phyloP scores from a whole-genome alignment of 805 yeast species.

The Candida qinlingensis region DNA sequence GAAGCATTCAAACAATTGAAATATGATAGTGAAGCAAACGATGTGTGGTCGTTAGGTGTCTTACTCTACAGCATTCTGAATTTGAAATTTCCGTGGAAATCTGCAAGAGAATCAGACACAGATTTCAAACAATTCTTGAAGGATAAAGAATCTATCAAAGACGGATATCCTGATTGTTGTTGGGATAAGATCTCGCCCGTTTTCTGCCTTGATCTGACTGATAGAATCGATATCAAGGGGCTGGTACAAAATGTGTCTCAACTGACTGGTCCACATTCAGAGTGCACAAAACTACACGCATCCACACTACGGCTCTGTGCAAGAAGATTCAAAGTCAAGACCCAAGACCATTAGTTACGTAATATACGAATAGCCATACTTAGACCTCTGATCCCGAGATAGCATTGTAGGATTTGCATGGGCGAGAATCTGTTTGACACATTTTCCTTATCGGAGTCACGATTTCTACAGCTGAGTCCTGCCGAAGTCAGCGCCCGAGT shows the following conservation, averaged over 20 bases:
- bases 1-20: slow-evolving; percentile 66
- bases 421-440: too few species aligned
- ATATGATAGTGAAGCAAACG: slow-evolving; percentile 74
- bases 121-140: slow-evolving; percentile 14
- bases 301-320: slow-evolving; percentile 9
- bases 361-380: too few species aligned
- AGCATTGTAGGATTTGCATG: too few species aligned
- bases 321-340: slow-evolving; percentile 5
- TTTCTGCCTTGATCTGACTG: slow-evolving; percentile 4
- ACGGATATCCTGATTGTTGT: slow-evolving; percentile 5
- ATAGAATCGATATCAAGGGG: slow-evolving; percentile 10
- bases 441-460: too few species aligned
- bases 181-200: background rate
- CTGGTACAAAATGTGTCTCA: slow-evolving; percentile 4
- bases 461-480: too few species aligned
- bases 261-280: background rate
- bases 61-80: slow-evolving; percentile 75
- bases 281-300: slow-evolving; percentile 5
- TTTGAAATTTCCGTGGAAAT: slow-evolving; percentile 42
- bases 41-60: slow-evolving; percentile 88
- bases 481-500: background rate
- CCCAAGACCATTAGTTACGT: too few species aligned
- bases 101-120: slow-evolving; percentile 32
- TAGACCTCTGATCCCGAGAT: too few species aligned
- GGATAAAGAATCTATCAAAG: background rate